Conservation (phyloP, 176 grass and related monocot genomes). For the Cenchrus purpureus region DNA sequence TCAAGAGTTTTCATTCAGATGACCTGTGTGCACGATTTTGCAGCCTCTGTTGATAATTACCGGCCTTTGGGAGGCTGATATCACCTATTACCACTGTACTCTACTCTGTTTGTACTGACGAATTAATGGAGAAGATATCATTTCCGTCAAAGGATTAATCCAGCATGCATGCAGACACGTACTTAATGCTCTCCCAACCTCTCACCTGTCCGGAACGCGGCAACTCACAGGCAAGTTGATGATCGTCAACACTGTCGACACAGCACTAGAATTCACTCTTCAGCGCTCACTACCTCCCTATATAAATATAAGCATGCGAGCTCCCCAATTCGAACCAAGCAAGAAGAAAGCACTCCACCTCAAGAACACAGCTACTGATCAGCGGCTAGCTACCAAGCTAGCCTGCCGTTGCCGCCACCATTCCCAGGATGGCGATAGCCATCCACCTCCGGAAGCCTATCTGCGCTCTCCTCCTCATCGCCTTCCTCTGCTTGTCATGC, state of each 20-base stretch:
- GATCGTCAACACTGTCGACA: neutral
- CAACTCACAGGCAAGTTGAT: conserved; percentile 31
- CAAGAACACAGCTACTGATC: conserved; percentile 11
- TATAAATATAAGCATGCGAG: conserved; percentile 45
- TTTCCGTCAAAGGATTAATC: too few relatives aligned
- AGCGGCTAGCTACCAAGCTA: neutral
- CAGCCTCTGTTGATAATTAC: too few relatives aligned
- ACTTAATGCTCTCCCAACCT: conserved; percentile 21
- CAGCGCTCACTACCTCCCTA: neutral
- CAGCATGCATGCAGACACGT: neutral
- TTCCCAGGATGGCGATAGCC: conserved; percentile 15
- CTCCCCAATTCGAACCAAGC: conserved; percentile 21
- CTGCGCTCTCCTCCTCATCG: neutral
- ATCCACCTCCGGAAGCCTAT: neutral
- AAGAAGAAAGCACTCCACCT: neutral
- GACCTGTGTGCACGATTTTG: too few relatives aligned
- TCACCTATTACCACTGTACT: too few relatives aligned
- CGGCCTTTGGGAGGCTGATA: too few relatives aligned
- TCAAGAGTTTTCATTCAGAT: too few relatives aligned
- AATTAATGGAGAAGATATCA: too few relatives aligned
- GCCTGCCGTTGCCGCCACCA: neutral
- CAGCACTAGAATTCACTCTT: neutral
- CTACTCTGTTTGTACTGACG: too few relatives aligned
- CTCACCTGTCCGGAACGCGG: conserved; percentile 44
- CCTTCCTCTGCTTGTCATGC: conserved; percentile 29